phyloP scores from a whole-genome alignment of 805 yeast species.

The Dipodascus geniculatus region DNA sequence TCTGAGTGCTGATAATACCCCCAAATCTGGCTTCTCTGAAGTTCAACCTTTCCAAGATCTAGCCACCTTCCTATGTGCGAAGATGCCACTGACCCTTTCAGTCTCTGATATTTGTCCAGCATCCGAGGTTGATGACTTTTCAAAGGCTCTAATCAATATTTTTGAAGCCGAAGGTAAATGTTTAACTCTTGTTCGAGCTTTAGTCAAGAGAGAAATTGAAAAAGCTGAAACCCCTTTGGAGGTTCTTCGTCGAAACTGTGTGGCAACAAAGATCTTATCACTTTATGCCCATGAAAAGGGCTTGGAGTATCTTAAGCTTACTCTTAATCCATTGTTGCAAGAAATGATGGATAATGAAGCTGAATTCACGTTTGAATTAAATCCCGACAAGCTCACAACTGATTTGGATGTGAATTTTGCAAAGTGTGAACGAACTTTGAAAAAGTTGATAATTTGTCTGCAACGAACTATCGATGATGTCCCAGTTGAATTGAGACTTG shows the following conservation, averaged over 20 bases:
- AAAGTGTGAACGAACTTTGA: slow-evolving; percentile 45
- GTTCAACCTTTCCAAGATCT: slow-evolving; percentile 14
- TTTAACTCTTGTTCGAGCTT: slow-evolving; percentile 34
- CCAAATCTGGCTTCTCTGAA: slow-evolving; percentile 15
- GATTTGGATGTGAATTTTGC: slow-evolving; percentile 29
- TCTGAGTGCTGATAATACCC: slow-evolving; percentile 26
- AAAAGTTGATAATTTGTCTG: slow-evolving; percentile 43
- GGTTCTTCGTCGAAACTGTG: slow-evolving; percentile 68
- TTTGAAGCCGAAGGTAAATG: slow-evolving; percentile 31
- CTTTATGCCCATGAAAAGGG: slow-evolving; percentile 63
- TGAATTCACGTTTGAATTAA: slow-evolving; percentile 45
- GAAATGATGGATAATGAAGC: slow-evolving; percentile 36
- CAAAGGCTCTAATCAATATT: slow-evolving; percentile 49
- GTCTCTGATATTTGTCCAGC: slow-evolving; percentile 54
- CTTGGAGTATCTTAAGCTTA: slow-evolving; percentile 38
- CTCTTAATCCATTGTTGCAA: slow-evolving; percentile 45
- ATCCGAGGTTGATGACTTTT: slow-evolving; percentile 57
- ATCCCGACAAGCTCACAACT: slow-evolving; percentile 8
- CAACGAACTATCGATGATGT: slow-evolving; percentile 37
- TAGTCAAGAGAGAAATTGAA: slow-evolving; percentile 52
- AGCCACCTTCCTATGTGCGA: slow-evolving; percentile 9
- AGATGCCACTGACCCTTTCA: slow-evolving; percentile 33
- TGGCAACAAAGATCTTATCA: slow-evolving; percentile 67
- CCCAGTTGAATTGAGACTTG: slow-evolving; percentile 50
- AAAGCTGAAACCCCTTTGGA: slow-evolving; percentile 54